Evolutionary conservation across 768 basidiomycete species (phyloP).

Genomic region (Kwoniella heveanensis): DNA sequence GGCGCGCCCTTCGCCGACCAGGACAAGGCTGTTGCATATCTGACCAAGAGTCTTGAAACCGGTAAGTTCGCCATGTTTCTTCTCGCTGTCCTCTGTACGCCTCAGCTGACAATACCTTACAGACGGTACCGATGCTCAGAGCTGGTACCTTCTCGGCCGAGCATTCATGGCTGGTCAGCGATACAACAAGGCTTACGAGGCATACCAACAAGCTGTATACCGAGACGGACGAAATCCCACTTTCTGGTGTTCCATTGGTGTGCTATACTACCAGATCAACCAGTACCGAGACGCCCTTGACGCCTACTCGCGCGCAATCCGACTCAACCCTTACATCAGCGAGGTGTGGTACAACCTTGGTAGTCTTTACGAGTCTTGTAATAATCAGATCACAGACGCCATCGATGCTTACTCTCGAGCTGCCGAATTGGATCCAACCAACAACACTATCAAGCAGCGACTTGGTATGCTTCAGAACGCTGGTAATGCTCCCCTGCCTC

Average conservation of each 20-base stretch:
- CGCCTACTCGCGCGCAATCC: constrained; percentile 96
- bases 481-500: constrained; percentile 72
- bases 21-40: constrained; percentile 86
- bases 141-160: constrained; percentile 97
- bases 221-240: constrained; percentile 98
- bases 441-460: constrained; percentile 77
- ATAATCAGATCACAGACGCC: constrained; percentile 97
- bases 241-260: constrained; percentile 99
- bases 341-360: constrained; percentile 97
- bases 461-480: constrained; percentile 76
- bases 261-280: constrained; percentile 99
- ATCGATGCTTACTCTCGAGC: constrained; percentile 98
- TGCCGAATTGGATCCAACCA: constrained; percentile 85
- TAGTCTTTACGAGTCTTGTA: constrained; percentile 94
- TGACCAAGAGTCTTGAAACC: constrained; percentile 92
- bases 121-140: constrained; percentile 95
- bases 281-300: constrained; percentile 98
- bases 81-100: background rate
- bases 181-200: constrained; percentile 99
- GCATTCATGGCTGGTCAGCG: constrained; percentile 98
- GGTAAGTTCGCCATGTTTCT: constrained; percentile 61
- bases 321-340: constrained; percentile 96
- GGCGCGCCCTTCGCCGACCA: constrained; percentile 94
- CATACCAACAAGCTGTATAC: constrained; percentile 98
- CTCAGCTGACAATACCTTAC: constrained; percentile 6